phyloP scores from a whole-genome alignment of 1,284 basidiomycete species.

The Sphagnurus paluster region DNA sequence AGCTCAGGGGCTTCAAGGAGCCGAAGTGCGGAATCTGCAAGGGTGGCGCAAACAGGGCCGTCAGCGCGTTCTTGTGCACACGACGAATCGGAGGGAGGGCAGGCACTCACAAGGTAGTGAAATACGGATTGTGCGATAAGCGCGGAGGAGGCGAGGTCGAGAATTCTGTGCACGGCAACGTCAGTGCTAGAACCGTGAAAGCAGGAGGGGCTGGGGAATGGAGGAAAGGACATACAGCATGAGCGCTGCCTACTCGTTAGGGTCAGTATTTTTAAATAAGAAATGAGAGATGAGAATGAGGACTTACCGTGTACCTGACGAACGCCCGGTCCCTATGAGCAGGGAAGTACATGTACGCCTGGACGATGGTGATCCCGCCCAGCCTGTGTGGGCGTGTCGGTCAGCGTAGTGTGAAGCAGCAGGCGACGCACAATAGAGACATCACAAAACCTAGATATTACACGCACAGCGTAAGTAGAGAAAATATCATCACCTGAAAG shows the following conservation, averaged over 20 bases:
- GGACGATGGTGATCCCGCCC: slow-evolving; percentile 28
- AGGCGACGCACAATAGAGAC: slow-evolving; percentile 16
- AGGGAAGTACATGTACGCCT: slow-evolving; percentile 30
- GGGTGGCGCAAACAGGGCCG: no score
- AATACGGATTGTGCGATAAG: slow-evolving; percentile 29
- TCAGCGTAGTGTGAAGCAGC: neutral
- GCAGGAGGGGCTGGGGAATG: no score
- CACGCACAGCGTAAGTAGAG: no score
- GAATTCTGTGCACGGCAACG: slow-evolving; percentile 13
- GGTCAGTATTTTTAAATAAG: neutral
- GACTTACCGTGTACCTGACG: slow-evolving; percentile 19
- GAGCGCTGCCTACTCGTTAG: slow-evolving; percentile 16
- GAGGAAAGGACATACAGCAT: slow-evolving; percentile 24
- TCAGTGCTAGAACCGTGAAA: neutral
- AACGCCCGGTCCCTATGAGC: slow-evolving; percentile 10
- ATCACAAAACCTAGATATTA: slow-evolving; percentile 19
- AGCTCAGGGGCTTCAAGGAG: slow-evolving; percentile 23
- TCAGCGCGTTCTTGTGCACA: no score
- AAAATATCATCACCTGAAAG: no score
- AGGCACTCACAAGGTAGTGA: slow-evolving; percentile 24
- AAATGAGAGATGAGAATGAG: neutral
- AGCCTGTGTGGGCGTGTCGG: slow-evolving; percentile 15
- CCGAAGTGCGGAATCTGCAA: slow-evolving; percentile 28
- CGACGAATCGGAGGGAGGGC: neutral
- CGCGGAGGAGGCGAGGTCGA: slow-evolving; percentile 25